These are phyloP conservation scores for Mycena latifolia DNA, from an alignment of 768 basidiomycete species.

Conservation along the genomic window DNA sequence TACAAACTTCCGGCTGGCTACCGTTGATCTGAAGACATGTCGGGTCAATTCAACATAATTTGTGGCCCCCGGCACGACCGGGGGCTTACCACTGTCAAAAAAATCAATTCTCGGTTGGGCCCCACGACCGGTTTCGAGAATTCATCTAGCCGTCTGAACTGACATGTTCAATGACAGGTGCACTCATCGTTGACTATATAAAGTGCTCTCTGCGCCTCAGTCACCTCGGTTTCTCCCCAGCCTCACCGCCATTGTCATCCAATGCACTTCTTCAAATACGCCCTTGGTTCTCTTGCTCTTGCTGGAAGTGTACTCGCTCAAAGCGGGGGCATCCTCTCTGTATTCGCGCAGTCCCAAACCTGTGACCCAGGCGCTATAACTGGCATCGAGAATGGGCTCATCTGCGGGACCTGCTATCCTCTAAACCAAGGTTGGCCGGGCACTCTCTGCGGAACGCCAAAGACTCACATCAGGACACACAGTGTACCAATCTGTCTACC, in stretches of 20 bases:
- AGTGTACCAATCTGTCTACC: slow-evolving; percentile 18
- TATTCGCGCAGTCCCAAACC: slow-evolving; percentile 15
- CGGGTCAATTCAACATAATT: slow-evolving; percentile 17
- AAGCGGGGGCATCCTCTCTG: slow-evolving; percentile 16
- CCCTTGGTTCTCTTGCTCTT: slow-evolving; percentile 23
- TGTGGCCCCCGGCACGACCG: slow-evolving; percentile 16
- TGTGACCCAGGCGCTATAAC: slow-evolving; percentile 17
- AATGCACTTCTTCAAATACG: slow-evolving; percentile 17
- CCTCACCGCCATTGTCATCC: slow-evolving; percentile 15
- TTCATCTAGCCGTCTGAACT: slow-evolving; percentile 19
- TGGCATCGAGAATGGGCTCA: slow-evolving; percentile 17
- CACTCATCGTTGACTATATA: slow-evolving; percentile 12
- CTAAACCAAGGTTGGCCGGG: slow-evolving; percentile 19
- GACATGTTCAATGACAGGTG: slow-evolving; percentile 15
- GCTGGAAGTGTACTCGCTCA: slow-evolving; percentile 14
- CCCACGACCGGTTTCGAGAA: slow-evolving; percentile 18
- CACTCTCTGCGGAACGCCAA: slow-evolving; percentile 12
- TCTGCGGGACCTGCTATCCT: slow-evolving; percentile 19
- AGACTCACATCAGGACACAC: slow-evolving; percentile 16
- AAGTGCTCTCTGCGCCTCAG: slow-evolving; percentile 21
- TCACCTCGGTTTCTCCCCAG: slow-evolving; percentile 21
- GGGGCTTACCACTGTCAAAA: slow-evolving; percentile 16
- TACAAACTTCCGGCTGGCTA: slow-evolving; percentile 8
- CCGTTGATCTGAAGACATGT: slow-evolving; percentile 2
- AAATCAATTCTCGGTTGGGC: slow-evolving; percentile 13